These are phyloP conservation scores for Leucocoprinus birnbaumii DNA, from an alignment of 768 basidiomycete genomes.

Conservation along the genomic window DNA sequence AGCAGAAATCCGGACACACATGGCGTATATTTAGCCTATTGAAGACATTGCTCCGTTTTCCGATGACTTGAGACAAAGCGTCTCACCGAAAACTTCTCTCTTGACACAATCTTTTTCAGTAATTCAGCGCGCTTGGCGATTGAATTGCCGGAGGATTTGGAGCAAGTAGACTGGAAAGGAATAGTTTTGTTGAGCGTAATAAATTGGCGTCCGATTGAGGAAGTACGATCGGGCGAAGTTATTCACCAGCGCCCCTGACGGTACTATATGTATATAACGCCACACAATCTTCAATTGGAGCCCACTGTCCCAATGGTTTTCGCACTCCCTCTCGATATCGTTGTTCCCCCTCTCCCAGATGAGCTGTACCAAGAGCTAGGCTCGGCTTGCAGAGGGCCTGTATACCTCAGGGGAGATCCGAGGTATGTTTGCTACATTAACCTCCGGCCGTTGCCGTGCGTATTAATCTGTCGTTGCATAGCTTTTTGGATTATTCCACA, in stretches of 20 bases:
- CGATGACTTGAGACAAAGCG: neutral
- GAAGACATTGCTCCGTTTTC: too few relatives aligned
- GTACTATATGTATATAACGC: slow-evolving; percentile 1
- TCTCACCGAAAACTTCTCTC: too few relatives aligned
- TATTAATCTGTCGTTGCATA: slow-evolving; percentile 16
- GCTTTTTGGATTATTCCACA: slow-evolving; percentile 44
- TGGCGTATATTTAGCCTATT: too few relatives aligned
- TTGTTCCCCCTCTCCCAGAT: slow-evolving; percentile 25
- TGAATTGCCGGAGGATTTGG: neutral
- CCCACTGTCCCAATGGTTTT: slow-evolving; percentile 1
- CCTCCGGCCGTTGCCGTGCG: neutral
- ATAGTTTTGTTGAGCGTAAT: neutral
- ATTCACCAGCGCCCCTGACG: neutral
- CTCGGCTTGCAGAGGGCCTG: slow-evolving; percentile 41
- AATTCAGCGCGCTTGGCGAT: neutral
- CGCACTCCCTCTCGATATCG: slow-evolving; percentile 12
- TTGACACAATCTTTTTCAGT: neutral
- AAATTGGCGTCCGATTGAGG: neutral
- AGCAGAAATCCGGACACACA: too few relatives aligned
- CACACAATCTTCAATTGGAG: neutral
- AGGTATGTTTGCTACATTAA: slow-evolving; percentile 7
- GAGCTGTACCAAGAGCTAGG: slow-evolving; percentile 44
- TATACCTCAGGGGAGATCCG: slow-evolving; percentile 39
- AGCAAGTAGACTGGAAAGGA: neutral
- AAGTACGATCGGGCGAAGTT: neutral